These are phyloP conservation scores for Candida piceae DNA, from an alignment of 805 yeast genomes.

Conservation along the genomic window DNA sequence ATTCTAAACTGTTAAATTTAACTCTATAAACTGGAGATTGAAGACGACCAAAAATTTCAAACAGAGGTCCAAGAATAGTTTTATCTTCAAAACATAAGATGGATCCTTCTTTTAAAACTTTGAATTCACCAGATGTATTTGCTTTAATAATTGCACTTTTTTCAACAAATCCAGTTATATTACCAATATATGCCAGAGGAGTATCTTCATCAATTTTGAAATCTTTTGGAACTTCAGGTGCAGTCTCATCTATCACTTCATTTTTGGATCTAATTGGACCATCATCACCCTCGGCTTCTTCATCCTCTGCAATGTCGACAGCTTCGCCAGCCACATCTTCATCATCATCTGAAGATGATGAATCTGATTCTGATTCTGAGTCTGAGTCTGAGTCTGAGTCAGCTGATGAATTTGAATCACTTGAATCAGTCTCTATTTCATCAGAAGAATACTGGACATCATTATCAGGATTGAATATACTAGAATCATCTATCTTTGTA, in stretches of 20 bases:
- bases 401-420: background rate
- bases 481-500: slow-evolving; percentile 4
- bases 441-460: slow-evolving; percentile 20
- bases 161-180: slow-evolving; percentile 63
- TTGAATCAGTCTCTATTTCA: slow-evolving; percentile 10
- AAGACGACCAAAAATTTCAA: slow-evolving; percentile 87
- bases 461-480: slow-evolving; percentile 16
- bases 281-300: slow-evolving; percentile 35
- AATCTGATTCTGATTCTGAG: slow-evolving; percentile 13
- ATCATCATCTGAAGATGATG: slow-evolving; percentile 17
- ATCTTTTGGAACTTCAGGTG: slow-evolving; percentile 63
- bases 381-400: slow-evolving; percentile 13
- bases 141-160: slow-evolving; percentile 70
- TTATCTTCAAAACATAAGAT: slow-evolving; percentile 73
- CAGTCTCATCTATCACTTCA: slow-evolving; percentile 65
- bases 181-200: slow-evolving; percentile 69
- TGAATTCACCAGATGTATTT: slow-evolving; percentile 71
- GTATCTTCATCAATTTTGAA: slow-evolving; percentile 55
- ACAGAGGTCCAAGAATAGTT: slow-evolving; percentile 66
- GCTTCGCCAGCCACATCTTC: slow-evolving; percentile 19
- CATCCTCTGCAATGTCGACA: slow-evolving; percentile 24
- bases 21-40: slow-evolving; percentile 79
- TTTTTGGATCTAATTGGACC: slow-evolving; percentile 78
- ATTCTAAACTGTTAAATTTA: slow-evolving; percentile 50
- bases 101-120: slow-evolving; percentile 77